Percentiles rank a stretch among this genome's conserved stretches.
Conservation (phyloP, 192 early-diverging fungal genomes). For the Coemansia sp. region DNA sequence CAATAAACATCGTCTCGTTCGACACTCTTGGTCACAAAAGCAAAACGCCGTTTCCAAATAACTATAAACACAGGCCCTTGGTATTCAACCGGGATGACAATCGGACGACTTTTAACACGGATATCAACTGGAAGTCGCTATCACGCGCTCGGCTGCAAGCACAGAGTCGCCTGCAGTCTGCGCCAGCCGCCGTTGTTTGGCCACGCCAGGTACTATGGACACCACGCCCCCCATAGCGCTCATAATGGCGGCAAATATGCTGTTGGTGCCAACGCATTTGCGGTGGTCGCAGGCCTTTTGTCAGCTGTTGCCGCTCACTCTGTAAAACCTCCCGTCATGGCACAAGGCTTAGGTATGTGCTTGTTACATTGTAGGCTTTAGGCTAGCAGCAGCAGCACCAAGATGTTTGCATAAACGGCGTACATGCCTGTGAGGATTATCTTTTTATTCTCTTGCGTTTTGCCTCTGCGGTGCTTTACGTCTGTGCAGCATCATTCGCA, state of each 20-base stretch:
- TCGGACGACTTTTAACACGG: conserved; percentile 19
- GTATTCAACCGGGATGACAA: conserved; percentile 12
- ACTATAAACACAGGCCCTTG: neutral
- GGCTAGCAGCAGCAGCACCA: too few species aligned
- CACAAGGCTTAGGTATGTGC: conserved; percentile 23
- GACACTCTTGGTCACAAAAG: too few species aligned
- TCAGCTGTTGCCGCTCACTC: conserved; percentile 7
- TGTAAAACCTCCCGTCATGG: conserved; percentile 13
- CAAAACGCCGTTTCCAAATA: too few species aligned
- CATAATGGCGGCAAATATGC: conserved; percentile 2
- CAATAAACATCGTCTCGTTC: too few species aligned
- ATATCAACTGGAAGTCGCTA: conserved; percentile 25
- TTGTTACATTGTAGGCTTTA: neutral
- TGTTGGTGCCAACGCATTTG: neutral
- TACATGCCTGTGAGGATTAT: too few species aligned
- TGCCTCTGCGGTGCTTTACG: too few species aligned
- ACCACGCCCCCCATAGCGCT: neutral
- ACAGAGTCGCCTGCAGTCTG: conserved; percentile 1
- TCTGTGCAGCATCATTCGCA: too few species aligned
- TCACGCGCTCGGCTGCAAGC: conserved; percentile 17
- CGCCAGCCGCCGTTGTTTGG: neutral
- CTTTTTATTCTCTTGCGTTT: too few species aligned
- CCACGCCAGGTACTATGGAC: conserved; percentile 1
- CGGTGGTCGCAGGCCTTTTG: neutral
- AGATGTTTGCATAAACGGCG: too few species aligned